Base-by-base conservation (phyloP, 495 filamentous ascomycete genomes). In the Penicillium salamii region DNA sequence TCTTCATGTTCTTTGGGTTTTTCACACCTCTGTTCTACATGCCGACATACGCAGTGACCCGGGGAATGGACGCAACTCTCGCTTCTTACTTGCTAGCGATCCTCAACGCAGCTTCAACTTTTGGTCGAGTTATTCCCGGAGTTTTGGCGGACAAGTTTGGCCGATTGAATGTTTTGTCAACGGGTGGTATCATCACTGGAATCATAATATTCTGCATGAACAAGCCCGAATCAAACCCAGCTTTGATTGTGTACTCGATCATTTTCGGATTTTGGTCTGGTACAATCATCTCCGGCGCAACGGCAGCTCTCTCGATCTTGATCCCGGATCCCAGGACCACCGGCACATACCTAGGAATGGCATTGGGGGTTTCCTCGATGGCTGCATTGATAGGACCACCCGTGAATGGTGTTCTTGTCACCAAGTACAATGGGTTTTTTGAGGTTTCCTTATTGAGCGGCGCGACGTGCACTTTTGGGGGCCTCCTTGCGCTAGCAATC, bases 1-100 rank as follows among this genome's bases (percentile, higher is more conserved):
- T 76, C 61, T 69, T 87, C 29, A 83, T 84, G 63, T 85, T 84
- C 65, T 76, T 79, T 52, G 86, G 84, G 29, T 74, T 85, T 50
- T 86, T 83, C 59, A 54, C 86, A 11, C 86, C 86, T 0, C 79
- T 87, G 65, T 84, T 82, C 61, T 89, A 80, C 52, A 69, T 90
- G 37, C 77, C 81, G 24, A 65, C 81, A 14, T 67, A 81, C 40
- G 85, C 81, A 0, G 49, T 66, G 43, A 42, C 63, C 28, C 57
- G 76, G 28, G 85, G 83, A 13, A 83, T 89, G 77, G 65, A 68
- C n/a, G 9, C 52, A 0, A 53, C 53, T 7, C 67, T 89, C 1
- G 71, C 81, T 7, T 71, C 66, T 12, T 89, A 90, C 53, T 61
- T 89, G 7, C 54, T 89, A 5, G 68, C 84, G 0, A 83, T 89